Percentiles rank a stretch among this genome's conserved stretches.
These are phyloP conservation scores for Bipolaris oryzae DNA, from an alignment of 2,329 filamentous ascomycete species.

Conservation along the genomic window DNA sequence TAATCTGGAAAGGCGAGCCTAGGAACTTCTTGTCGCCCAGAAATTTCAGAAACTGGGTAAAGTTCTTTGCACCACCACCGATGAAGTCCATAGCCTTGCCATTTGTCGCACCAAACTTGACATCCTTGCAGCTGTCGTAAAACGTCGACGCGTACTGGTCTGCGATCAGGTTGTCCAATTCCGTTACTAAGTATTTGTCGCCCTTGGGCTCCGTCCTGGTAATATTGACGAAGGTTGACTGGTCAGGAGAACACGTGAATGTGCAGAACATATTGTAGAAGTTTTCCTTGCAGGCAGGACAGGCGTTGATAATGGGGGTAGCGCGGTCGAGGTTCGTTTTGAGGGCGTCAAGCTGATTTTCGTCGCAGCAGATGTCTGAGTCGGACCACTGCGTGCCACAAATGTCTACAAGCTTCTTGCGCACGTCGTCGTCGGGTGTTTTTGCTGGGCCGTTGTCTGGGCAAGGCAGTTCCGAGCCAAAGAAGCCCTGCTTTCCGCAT, in stretches of 20 bases:
- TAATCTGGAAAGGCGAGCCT: slow-evolving; percentile 97
- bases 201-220: slow-evolving; percentile 71
- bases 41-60: slow-evolving; percentile 85
- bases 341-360: slow-evolving; percentile 80
- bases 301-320: slow-evolving; percentile 87
- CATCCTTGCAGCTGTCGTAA: slow-evolving; percentile 97
- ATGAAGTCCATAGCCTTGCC: slow-evolving; percentile 95
- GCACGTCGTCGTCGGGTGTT: slow-evolving; percentile 72
- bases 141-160: slow-evolving; percentile 84
- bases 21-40: slow-evolving; percentile 88
- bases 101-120: slow-evolving; percentile 96
- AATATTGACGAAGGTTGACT: slow-evolving; percentile 93
- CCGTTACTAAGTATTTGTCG: slow-evolving; percentile 74
- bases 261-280: slow-evolving; percentile 99
- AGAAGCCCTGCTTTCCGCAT: slow-evolving; percentile 89
- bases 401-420: slow-evolving; percentile 79
- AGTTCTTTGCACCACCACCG: slow-evolving; percentile 91
- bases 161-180: slow-evolving; percentile 88
- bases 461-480: slow-evolving; percentile 88
- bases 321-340: slow-evolving; percentile 85
- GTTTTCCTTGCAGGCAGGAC: slow-evolving; percentile 96
- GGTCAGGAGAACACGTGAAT: slow-evolving; percentile 96
- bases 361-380: slow-evolving; percentile 82
- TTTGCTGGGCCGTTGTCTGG: slow-evolving; percentile 85
- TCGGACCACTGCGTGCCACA: slow-evolving; percentile 88